Conservation (phyloP, 1,139 yeast species). For the Lodderomyces elongisporus region DNA sequence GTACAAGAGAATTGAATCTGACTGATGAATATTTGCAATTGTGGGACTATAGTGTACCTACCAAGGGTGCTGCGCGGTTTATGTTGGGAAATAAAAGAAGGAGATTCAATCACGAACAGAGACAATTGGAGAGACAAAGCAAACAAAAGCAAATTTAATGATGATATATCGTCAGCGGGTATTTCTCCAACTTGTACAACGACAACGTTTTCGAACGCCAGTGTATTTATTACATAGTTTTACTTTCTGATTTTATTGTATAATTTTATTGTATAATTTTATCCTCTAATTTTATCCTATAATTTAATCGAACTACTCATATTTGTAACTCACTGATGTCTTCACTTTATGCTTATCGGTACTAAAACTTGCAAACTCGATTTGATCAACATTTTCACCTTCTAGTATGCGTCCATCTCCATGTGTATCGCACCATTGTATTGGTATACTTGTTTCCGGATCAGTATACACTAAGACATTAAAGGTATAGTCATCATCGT, state of each 20-base stretch:
- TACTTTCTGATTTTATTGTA: no score
- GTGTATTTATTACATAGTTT: no score
- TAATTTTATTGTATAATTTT: no score
- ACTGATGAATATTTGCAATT: conserved; percentile 46
- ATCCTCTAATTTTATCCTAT: no score
- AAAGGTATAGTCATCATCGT: conserved; percentile 67
- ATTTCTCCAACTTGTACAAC: neutral
- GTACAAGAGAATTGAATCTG: conserved; percentile 34
- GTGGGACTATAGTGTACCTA: conserved; percentile 44
- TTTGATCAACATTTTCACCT: conserved; percentile 57
- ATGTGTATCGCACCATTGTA: conserved; percentile 79
- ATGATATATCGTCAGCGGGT: neutral
- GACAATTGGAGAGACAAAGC: neutral
- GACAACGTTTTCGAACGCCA: no score
- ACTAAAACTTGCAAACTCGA: conserved; percentile 62
- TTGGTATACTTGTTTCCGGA: conserved; percentile 57
- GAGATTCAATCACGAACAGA: conserved; percentile 31
- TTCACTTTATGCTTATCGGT: conserved; percentile 72
- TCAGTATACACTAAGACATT: conserved; percentile 85
- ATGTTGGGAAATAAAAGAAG: conserved; percentile 48
- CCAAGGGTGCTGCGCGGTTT: conserved; percentile 50
- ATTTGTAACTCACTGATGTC: conserved; percentile 68
- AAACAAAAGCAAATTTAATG: neutral
- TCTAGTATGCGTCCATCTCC: conserved; percentile 53
- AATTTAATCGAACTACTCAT: no score